A percentile compares a stretch with the other conserved stretches of the same genome.
Conservation (phyloP, 768 basidiomycete species). For the Lentinula lateritia region DNA sequence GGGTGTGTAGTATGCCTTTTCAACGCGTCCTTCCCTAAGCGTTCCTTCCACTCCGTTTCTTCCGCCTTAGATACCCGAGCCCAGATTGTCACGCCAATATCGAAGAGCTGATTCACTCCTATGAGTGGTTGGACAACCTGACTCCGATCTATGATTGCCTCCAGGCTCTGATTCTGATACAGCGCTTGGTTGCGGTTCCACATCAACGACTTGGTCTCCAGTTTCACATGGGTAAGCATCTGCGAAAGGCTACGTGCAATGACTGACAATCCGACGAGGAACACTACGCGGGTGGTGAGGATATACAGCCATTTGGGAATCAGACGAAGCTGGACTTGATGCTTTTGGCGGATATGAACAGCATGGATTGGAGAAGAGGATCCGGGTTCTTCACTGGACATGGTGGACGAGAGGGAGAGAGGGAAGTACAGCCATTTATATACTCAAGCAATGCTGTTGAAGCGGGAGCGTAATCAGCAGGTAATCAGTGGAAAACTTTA, state of each 20-base stretch:
- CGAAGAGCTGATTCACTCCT: conserved; percentile 16
- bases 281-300: not conserved
- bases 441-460: too few relatives aligned
- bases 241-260: not conserved
- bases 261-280: not conserved
- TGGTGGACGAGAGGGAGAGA: too few relatives aligned
- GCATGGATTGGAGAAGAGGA: not conserved
- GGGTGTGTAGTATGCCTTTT: not conserved
- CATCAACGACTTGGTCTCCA: not conserved
- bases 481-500: too few relatives aligned
- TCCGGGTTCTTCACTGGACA: too few relatives aligned
- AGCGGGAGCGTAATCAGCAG: not conserved
- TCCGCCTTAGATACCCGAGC: conserved; percentile 14
- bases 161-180: conserved; percentile 3
- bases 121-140: conserved; percentile 15
- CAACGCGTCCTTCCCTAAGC: not conserved
- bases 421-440: too few relatives aligned
- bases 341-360: too few relatives aligned
- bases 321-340: not conserved
- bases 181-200: not conserved
- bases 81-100: conserved; percentile 23
- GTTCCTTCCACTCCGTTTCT: conserved; percentile 6
- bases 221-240: not conserved
- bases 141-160: not conserved
- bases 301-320: not conserved